Evolutionary conservation across 768 basidiomycete genomes (phyloP), one percentile per base, ranked within the genome.

Genomic region (Tylopilus intermedius): DNA sequence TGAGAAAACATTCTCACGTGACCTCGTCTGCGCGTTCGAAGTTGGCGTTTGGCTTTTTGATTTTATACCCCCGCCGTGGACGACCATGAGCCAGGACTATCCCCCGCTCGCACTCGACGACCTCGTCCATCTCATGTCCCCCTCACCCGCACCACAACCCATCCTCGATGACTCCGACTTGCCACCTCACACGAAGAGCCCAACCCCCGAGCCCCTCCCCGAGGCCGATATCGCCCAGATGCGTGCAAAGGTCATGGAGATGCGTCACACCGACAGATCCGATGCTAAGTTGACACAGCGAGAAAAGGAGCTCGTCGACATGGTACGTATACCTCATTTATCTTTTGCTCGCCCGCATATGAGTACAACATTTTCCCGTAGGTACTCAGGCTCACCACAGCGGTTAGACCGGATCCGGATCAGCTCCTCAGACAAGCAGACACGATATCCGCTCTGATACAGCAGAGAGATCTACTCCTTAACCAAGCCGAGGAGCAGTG

Each of bases 391-490:
- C 70, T 84, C n/a, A 77, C 77, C 15, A 64, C 71, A 35, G 57
- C 70, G 56, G 35, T 66, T 71, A 50, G 76, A 75, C 60, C 71
- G 70, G 41, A 65, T 68, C 18, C 80, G 74, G 58, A 67, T 14
- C 71, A 79, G 60, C 71, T 89, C 2, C 61, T 77, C 15, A 71
- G 72, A 40, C 88, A 90, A 60, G 87, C 86, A 7, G 75, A 78
- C 26, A 75, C 76, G 13, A 89, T 89, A 60, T 71, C 79, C 3
- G 68, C 72, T 1, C 67, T 90, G 9, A 75, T 72, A 2, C 58
- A 67, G 9, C 86, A 90, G 58, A 77, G 83, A 11, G 80, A 87
- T 59, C 77, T 79, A 52, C 59, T 88, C 11, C 55, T 80, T 3
- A 67, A 65, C 21, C 77, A 80, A 38, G 70, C 74, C 7, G 75